Percentiles rank a stretch among this genome's conserved stretches.
Evolutionary conservation across 1,284 basidiomycete species (phyloP).

Genomic region (Farysia itapuensis): DNA sequence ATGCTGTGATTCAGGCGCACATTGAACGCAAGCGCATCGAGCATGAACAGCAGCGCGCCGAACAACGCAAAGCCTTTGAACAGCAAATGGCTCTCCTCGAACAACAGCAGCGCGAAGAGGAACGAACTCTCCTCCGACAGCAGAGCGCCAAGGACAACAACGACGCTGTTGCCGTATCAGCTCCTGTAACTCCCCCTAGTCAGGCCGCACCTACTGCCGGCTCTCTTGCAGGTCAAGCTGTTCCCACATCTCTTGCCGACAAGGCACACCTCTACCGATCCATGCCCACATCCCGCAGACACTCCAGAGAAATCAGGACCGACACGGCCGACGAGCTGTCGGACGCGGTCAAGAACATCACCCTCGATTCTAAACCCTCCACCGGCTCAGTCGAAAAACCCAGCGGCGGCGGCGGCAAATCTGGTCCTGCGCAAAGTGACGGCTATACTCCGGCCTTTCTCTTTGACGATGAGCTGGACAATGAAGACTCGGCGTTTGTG

Average conservation of each 20-base stretch:
- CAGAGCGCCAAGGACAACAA: not conserved
- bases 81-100: constrained; percentile 46
- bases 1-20: constrained; percentile 25
- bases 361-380: constrained; percentile 4
- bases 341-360: constrained; percentile 17
- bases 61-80: constrained; percentile 46
- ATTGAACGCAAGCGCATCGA: constrained; percentile 46
- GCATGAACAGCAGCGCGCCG: constrained; percentile 45
- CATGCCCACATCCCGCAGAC: constrained; percentile 36
- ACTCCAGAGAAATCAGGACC: constrained; percentile 5
- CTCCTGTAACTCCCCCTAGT: not conserved
- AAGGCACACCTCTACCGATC: constrained; percentile 17
- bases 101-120: constrained; percentile 44
- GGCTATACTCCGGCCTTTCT: constrained; percentile 52
- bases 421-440: constrained; percentile 4
- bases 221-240: too few relatives aligned
- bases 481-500: constrained; percentile 58
- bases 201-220: too few relatives aligned
- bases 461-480: constrained; percentile 56
- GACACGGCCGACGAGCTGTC: constrained; percentile 13
- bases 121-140: constrained; percentile 26
- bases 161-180: not conserved
- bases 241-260: constrained; percentile 2
- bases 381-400: not conserved
- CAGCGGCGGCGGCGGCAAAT: not conserved